Conservation (phyloP, 371 early-diverging fungal genomes). For the Apophysomyces elegans region DNA sequence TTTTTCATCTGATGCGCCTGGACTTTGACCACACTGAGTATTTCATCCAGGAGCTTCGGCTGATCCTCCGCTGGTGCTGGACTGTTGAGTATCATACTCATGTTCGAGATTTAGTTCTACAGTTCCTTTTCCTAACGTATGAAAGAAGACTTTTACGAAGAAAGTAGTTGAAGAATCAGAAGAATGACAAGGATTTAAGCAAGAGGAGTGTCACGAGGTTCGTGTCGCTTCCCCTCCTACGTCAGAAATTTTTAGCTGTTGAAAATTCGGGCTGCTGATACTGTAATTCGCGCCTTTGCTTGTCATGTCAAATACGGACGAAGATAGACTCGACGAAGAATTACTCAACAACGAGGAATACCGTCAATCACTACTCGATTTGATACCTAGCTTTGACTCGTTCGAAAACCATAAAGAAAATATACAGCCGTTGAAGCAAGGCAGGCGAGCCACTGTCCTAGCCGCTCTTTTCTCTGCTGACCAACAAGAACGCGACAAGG, state of each 20-base stretch:
- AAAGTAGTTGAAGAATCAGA: not conserved
- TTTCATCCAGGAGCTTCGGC: conserved; percentile 81
- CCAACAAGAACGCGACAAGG: conserved; percentile 32
- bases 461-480: conserved; percentile 36
- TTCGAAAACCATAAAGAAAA: conserved; percentile 85
- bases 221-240: not conserved
- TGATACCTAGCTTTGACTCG: conserved; percentile 37
- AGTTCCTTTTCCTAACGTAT: not conserved
- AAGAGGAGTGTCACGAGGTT: no score
- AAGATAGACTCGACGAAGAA: not conserved
- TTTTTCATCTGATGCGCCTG: conserved; percentile 91
- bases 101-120: not conserved
- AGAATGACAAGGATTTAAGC: not conserved
- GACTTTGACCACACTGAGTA: conserved; percentile 82
- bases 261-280: not conserved
- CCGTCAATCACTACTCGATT: conserved; percentile 21
- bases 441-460: conserved; percentile 67
- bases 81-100: conserved; percentile 20
- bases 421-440: conserved; percentile 70
- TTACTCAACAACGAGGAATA: conserved; percentile 14
- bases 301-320: conserved; percentile 5
- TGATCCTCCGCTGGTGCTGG: conserved; percentile 73
- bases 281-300: not conserved
- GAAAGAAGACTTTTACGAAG: not conserved
- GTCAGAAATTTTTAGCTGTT: not conserved